Evolutionary conservation across 2,329 filamentous ascomycete genomes (phyloP).

Genomic region (Sclerotiophoma versabilis): DNA sequence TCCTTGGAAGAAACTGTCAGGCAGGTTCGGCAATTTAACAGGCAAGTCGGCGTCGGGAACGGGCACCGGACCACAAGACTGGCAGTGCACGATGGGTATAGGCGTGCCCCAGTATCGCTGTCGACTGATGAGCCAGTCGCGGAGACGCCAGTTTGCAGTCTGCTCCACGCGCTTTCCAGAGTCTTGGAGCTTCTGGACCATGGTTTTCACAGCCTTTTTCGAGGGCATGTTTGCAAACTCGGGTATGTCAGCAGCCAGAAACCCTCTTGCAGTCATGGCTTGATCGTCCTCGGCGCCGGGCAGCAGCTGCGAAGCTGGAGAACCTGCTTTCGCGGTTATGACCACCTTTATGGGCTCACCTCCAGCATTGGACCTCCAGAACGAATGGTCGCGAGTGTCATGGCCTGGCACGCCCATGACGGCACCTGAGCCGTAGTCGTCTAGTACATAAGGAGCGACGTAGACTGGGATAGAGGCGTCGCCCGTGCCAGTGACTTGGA

Average conservation of each 20-base stretch:
- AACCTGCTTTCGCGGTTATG: constrained; percentile 23
- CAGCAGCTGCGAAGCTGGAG: constrained; percentile 20
- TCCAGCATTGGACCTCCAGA: constrained; percentile 76
- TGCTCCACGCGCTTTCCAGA: constrained; percentile 64
- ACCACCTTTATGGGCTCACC: constrained; percentile 69
- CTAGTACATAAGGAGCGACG: constrained; percentile 83
- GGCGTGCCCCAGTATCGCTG: constrained; percentile 92
- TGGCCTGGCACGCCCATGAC: constrained; percentile 94
- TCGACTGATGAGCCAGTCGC: constrained; percentile 91
- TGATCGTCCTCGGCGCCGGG: constrained; percentile 52
- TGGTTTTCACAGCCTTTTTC: constrained; percentile 64
- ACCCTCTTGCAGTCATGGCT: constrained; percentile 70
- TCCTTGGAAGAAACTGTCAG: constrained; percentile 71
- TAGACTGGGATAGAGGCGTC: constrained; percentile 74
- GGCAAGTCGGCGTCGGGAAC: constrained; percentile 80
- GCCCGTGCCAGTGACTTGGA: constrained; percentile 57
- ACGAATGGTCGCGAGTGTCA: constrained; percentile 77
- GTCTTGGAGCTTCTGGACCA: constrained; percentile 60
- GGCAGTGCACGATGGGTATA: constrained; percentile 86
- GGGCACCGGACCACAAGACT: constrained; percentile 76
- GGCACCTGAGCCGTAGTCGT: constrained; percentile 84
- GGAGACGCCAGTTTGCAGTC: constrained; percentile 78
- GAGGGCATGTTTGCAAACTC: constrained; percentile 70
- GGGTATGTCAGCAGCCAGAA: constrained; percentile 71
- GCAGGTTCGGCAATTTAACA: constrained; percentile 74